Base-by-base conservation (phyloP, 169 alveolate species). In the Cardiosporidium cionae region DNA sequence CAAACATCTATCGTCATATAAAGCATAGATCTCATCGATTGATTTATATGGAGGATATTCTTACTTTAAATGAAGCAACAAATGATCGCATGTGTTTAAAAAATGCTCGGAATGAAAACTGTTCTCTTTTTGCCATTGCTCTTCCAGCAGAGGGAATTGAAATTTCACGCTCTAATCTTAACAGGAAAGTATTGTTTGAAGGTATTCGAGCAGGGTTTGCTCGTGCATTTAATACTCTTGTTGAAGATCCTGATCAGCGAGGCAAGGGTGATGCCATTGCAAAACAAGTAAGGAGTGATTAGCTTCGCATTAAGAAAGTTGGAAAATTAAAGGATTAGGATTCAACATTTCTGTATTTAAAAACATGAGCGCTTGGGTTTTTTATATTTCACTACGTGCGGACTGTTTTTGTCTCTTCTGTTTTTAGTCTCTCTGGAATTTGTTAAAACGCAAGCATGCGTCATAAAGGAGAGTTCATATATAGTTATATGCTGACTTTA, bases 141-240 rank as follows among this genome's bases (percentile, higher is more conserved):
- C 25, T 76, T 37, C n/a, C n/a, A n/a, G 73, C 32, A 16, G 44
- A 62, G 6, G 6, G 44, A 22, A 62, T 35, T 1, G 83, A 76
- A 58, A 22, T 65, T 16, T 52, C 58, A 25, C 28, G 63, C n/a
- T 33, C 62, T 22, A 27, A 37, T 9, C 34, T 52, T 29, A 58
- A 23, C 1, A 37, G 77, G 28, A 33, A 31, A 28, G 27, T n/a
- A 2, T 67, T 77, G 6, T 28, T 77, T 29, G n/a, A 64, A 31
- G 83, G 79, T 7, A 44, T 77, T 16, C 22, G 79, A 23, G 54
- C 32, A 3, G 83, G 83, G 29, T 77, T 77, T 44, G 83, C 78
- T 44, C 73, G 79, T 22, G 44, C 69, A 31, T 77, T 36, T 67
- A 74, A 70, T 36, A 67, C 54, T 33, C 27, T 70, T 32, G 69